Evolutionary conservation across 768 basidiomycete species (phyloP), one percentile per base, ranked within the genome.

Genomic region (Termitomyces eurrhizus): DNA sequence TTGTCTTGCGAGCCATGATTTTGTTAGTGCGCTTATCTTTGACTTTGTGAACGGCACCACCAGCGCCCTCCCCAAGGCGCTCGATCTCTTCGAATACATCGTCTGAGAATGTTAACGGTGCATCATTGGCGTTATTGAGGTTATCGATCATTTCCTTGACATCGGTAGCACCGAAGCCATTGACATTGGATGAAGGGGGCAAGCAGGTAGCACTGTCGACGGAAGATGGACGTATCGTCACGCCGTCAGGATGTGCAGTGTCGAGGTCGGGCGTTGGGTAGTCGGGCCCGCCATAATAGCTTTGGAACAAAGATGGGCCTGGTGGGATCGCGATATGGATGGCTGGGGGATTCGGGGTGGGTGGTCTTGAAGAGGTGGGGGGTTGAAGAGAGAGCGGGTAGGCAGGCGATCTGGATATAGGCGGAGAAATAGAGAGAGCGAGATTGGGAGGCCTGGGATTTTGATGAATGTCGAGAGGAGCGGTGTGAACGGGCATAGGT

Each of bases 21-120:
- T 79, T 78, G 37, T 85, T 85, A 1, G 86, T 92, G 57, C 89
- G 87, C 69, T 81, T 88, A 73, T 97, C 93, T 71, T 79, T 85
- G 51, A 98, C 95, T 74, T 93, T 95, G 73, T 96, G 88, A 12
- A 99, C 97, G 8, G 94, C 95, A 50, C 97, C 97, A 50, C 95
- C 95, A 58, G 95, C 93, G 45, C 97, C 97, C 69, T 98, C 95
- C 21, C 97, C 97, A 2, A 99, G 78, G 57, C 92, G 84, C 14
- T 77, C 72, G 9, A 94, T 64, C 65, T 92, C 90, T 65, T 94
- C 90, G 58, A 98, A 80, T 59, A 85, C 69, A 58, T 84, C 83
- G 70, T 93, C 91, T 8, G 84, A 81, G 80, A 83, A 92, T 58
- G 83, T 71, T 55, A 71, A 64, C 16, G 75, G 68, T 36, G 70